These are phyloP conservation scores for Evernia prunastri DNA, from an alignment of 495 filamentous ascomycete genomes.

Conservation along the genomic window DNA sequence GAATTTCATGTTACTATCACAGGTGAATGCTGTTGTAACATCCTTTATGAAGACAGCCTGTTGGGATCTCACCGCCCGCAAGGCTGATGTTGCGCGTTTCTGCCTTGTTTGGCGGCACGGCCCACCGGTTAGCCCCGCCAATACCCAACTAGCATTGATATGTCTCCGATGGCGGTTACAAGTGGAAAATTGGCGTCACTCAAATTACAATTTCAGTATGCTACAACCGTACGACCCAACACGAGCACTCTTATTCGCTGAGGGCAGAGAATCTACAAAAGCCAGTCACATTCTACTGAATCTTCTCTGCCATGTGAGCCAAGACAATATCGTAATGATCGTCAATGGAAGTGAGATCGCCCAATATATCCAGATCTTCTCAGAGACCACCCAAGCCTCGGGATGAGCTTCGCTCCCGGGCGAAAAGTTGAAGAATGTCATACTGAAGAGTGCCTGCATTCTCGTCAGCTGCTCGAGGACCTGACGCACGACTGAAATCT, in stretches of 20 bases:
- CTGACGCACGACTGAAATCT: neutral
- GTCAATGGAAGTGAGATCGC: slow-evolving; percentile 32
- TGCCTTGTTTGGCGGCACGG: neutral
- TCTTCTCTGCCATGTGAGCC: slow-evolving; percentile 27
- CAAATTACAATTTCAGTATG: slow-evolving; percentile 2
- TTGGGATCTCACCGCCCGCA: neutral
- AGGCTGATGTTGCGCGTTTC: neutral
- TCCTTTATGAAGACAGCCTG: neutral
- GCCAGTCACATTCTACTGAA: neutral
- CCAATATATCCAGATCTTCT: slow-evolving; percentile 38
- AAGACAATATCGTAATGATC: slow-evolving; percentile 25
- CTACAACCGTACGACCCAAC: slow-evolving; percentile 7
- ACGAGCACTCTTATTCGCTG: slow-evolving; percentile 3
- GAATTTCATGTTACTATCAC: neutral
- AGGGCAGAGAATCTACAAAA: no score
- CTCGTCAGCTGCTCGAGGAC: slow-evolving; percentile 14
- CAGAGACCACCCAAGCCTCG: slow-evolving; percentile 27
- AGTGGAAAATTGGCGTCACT: neutral
- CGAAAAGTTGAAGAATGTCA: slow-evolving; percentile 34
- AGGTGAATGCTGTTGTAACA: neutral
- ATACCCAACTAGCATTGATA: neutral
- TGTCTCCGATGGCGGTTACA: slow-evolving; percentile 1
- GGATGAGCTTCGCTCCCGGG: slow-evolving; percentile 9
- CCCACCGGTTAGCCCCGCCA: neutral
- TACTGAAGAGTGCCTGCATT: slow-evolving; percentile 33